phyloP scores from a whole-genome alignment of 202 grass and related monocot species.

The Tripidium arundinaceum region DNA sequence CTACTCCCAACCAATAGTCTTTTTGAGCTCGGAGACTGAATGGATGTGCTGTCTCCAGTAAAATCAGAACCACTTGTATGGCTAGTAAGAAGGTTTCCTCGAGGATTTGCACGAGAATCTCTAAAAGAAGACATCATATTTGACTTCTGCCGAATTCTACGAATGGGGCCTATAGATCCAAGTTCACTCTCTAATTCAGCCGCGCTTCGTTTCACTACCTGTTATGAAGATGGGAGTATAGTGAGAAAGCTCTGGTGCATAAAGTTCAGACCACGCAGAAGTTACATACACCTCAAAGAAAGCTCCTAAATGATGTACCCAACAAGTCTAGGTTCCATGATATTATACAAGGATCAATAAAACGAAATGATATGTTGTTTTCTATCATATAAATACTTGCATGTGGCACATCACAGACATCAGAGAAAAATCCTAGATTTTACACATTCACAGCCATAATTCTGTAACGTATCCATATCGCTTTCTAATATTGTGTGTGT shows the following conservation, averaged over 20 bases:
- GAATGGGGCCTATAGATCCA: conserved; percentile 67
- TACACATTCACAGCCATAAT: conserved; percentile 5
- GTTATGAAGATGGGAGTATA: conserved; percentile 8
- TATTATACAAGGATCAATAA: neutral
- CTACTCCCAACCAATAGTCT: conserved; percentile 36
- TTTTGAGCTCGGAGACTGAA: conserved; percentile 35
- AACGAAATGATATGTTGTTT: neutral
- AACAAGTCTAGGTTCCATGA: conserved; percentile 1
- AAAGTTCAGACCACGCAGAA: conserved; percentile 22
- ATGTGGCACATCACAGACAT: conserved; percentile 7
- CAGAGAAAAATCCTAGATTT: neutral
- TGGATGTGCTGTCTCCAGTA: conserved; percentile 32
- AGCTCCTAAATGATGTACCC: neutral
- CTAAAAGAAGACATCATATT: conserved; percentile 54
- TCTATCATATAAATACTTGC: neutral
- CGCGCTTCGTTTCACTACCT: conserved; percentile 76
- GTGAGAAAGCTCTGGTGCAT: conserved; percentile 21
- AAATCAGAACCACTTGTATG: conserved; percentile 32
- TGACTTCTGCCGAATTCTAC: conserved; percentile 81
- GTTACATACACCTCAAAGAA: neutral
- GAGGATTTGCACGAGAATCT: conserved; percentile 24
- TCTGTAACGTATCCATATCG: neutral
- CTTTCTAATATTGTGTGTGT: neutral
- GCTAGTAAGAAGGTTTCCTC: conserved; percentile 43
- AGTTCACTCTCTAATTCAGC: conserved; percentile 50